Conservation (phyloP, 225 moss, liverwort and hornwort species). For the Lunularia cruciata region DNA sequence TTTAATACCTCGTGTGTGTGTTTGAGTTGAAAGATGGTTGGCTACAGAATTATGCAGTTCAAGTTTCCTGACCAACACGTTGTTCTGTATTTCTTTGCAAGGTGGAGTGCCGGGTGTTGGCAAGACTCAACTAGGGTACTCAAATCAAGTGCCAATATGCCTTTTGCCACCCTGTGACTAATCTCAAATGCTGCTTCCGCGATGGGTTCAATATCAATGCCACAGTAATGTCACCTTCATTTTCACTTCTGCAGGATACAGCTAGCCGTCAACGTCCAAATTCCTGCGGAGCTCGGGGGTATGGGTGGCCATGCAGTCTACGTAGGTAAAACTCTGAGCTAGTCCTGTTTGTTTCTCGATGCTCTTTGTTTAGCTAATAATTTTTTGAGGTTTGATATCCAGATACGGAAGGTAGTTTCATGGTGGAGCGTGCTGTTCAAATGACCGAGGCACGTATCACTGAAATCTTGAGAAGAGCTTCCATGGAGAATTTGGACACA, state of each 20-base stretch:
- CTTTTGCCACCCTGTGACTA: not conserved
- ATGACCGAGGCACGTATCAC: constrained; percentile 70
- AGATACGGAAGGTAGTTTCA: constrained; percentile 99
- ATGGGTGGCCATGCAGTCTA: constrained; percentile 90
- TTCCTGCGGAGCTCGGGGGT: constrained; percentile 71
- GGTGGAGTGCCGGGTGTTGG: constrained; percentile 97
- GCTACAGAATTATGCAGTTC: too few species aligned
- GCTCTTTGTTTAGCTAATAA: not conserved
- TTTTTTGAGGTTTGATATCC: constrained; percentile 11
- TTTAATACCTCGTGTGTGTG: too few species aligned
- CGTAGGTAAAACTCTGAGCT: constrained; percentile 48
- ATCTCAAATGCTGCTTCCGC: not conserved
- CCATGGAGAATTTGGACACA: constrained; percentile 31
- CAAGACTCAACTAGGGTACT: constrained; percentile 96
- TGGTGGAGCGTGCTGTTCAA: constrained; percentile 90
- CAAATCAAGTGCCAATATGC: not conserved
- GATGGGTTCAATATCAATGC: not conserved
- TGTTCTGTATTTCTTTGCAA: constrained; percentile 31
- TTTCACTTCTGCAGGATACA: constrained; percentile 64
- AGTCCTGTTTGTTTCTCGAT: not conserved
- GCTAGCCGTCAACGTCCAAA: constrained; percentile 95
- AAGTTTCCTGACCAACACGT: too few species aligned
- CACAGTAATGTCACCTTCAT: not conserved
- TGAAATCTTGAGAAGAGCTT: constrained; percentile 45
- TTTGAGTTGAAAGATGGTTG: too few species aligned